Base-by-base conservation (phyloP, 768 basidiomycete genomes). In the Gymnopilus junonius region DNA sequence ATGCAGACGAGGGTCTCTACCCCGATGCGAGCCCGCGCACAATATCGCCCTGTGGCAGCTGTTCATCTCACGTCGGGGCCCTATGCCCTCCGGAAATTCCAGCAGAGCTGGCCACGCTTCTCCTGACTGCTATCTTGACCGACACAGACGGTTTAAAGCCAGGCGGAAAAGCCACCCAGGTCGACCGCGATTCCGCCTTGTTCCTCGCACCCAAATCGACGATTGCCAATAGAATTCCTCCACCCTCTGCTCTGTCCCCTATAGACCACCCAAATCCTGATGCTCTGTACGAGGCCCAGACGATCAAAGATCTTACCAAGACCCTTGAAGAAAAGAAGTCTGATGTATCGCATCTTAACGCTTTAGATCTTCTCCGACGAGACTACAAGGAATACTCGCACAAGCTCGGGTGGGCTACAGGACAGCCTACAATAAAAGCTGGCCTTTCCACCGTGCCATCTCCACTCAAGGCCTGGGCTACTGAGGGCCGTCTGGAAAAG, bases 381-480 rank as follows among this genome's bases (percentile, higher is more conserved):
- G 97, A 99, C 76, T 99, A 95, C 82, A 99, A 99, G 74, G 89
- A 97, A 66, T 97, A 95, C 70, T 72, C 75, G 1, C 75, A 86
- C 61, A 74, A 78, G 0, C 82, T 88, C 2, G 71, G 79, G 1
- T 83, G 81, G 77, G 72, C 76, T 4, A 62, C 74, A 0, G 73
- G 71, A 17, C 62, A 69, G 8, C 69, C 75, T 29, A 70, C 77
- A 8, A 78, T 93, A 40, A 84, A 83, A 60, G 88, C 88, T 1
- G 95, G 97, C 5, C 77, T 99, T 12, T 85, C 93, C 1, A 92
- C 94, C 3, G 91, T 98, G 17, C 95, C 95, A 2, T 70, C 92
- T 4, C 80, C 83, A 8, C 81, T 96, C 4, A 79, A 85, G 53
- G 69, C 70, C 1, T 91, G 89, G 87, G 78, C 84, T 0, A 71